Percentiles rank a stretch among this genome's conserved stretches.
Conservation (phyloP, 176 grass and related monocot species). For the Lolium rigidum region DNA sequence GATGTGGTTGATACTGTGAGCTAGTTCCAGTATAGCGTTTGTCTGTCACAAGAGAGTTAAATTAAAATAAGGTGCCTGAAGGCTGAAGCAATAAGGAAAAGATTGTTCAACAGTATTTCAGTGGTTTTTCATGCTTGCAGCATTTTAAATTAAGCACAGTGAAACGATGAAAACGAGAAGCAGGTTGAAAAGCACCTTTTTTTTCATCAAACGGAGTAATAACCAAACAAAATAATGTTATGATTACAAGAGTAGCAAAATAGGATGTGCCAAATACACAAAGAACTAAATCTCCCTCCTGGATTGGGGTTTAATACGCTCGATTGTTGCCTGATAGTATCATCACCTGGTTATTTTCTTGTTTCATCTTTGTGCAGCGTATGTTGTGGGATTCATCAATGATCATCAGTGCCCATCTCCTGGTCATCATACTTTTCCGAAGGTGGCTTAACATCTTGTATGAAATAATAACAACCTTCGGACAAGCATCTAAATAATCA, state of each 20-base stretch:
- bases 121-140: conserved; percentile 4
- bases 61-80: conserved; percentile 24
- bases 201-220: conserved; percentile 25
- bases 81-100: conserved; percentile 25
- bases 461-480: conserved; percentile 82
- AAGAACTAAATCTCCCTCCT: conserved; percentile 30
- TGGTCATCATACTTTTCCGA: conserved; percentile 64
- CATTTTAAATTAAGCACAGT: conserved; percentile 2
- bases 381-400: conserved; percentile 97
- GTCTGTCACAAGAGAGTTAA: conserved; percentile 61
- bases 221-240: conserved; percentile 35
- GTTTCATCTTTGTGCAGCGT: conserved; percentile 75
- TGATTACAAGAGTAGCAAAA: conserved; percentile 16
- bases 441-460: conserved; percentile 89
- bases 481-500: conserved; percentile 71
- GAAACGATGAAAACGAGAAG: conserved; percentile 1
- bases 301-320: conserved; percentile 17
- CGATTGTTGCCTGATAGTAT: conserved; percentile 13
- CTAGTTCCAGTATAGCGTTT: conserved; percentile 76
- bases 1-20: conserved; percentile 55
- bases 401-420: conserved; percentile 89
- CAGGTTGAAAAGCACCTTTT: conserved; percentile 3
- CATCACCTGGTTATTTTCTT: conserved; percentile 76
- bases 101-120: conserved; percentile 2
- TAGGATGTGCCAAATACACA: conserved; percentile 26